Evolutionary conservation across 768 basidiomycete species (phyloP).

Genomic region (Phylloporus scabripes): DNA sequence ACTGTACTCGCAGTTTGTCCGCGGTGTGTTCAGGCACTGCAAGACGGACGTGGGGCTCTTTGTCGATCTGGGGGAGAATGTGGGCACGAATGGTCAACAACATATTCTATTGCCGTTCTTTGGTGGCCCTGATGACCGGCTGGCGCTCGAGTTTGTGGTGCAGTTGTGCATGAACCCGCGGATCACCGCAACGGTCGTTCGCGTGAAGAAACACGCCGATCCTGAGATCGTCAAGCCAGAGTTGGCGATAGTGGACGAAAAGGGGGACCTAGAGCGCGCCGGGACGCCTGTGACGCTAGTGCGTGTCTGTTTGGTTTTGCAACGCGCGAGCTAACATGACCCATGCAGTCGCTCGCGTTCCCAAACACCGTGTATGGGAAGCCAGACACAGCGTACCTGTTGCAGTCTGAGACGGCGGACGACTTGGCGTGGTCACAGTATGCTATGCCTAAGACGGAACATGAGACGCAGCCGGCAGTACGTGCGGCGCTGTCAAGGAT

Average conservation of each 20-base stretch:
- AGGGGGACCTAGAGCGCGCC: slow-evolving; percentile 30
- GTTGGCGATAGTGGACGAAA: slow-evolving; percentile 54
- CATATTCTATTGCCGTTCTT: slow-evolving; percentile 88
- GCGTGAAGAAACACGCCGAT: slow-evolving; percentile 40
- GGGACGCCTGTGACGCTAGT: not conserved
- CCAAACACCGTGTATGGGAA: slow-evolving; percentile 72
- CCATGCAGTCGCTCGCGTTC: slow-evolving; percentile 40
- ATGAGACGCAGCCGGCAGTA: slow-evolving; percentile 3
- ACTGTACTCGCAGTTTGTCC: slow-evolving; percentile 78
- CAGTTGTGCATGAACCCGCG: slow-evolving; percentile 64
- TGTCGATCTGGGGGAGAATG: slow-evolving; percentile 57
- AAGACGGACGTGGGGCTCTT: slow-evolving; percentile 79
- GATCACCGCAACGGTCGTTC: slow-evolving; percentile 69
- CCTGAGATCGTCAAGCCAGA: slow-evolving; percentile 51
- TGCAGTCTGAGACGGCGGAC: slow-evolving; percentile 82
- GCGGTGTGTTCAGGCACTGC: slow-evolving; percentile 70
- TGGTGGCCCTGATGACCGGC: slow-evolving; percentile 90
- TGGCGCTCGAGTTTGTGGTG: slow-evolving; percentile 74
- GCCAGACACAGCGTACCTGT: slow-evolving; percentile 53
- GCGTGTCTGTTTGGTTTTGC: slow-evolving; percentile 5
- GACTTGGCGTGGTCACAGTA: slow-evolving; percentile 69
- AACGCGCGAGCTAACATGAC: not conserved
- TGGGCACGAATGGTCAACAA: slow-evolving; percentile 32
- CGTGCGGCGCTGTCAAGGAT: slow-evolving; percentile 55
- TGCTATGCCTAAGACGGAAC: slow-evolving; percentile 26